Percentiles rank a stretch among this genome's conserved stretches.
These are phyloP conservation scores for Aspergillus hancockii DNA, from an alignment of 495 filamentous ascomycete genomes.

Conservation along the genomic window DNA sequence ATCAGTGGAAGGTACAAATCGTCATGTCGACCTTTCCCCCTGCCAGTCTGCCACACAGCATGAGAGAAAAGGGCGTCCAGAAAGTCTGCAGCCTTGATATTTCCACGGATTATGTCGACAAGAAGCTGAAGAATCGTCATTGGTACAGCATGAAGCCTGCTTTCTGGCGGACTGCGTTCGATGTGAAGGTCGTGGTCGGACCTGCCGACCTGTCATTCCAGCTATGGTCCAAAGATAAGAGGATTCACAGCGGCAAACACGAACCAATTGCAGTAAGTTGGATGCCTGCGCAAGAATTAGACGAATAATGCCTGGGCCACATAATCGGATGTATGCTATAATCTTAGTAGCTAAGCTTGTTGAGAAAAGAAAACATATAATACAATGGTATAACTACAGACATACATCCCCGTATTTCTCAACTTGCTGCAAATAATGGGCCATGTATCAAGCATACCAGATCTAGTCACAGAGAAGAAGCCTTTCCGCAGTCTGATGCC, in stretches of 20 bases:
- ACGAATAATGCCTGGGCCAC: background rate
- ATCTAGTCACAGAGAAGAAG: too few relatives aligned
- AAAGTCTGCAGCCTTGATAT: constrained; percentile 31
- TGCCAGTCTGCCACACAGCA: constrained; percentile 40
- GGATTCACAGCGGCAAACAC: constrained; percentile 44
- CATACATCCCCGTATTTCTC: too few relatives aligned
- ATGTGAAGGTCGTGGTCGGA: constrained; percentile 53
- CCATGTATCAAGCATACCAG: too few relatives aligned
- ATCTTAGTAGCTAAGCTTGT: background rate
- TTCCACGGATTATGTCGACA: constrained; percentile 34
- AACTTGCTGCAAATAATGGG: too few relatives aligned
- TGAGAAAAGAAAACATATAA: background rate
- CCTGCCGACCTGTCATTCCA: constrained; percentile 58
- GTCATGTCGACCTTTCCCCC: constrained; percentile 49
- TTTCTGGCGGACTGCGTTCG: constrained; percentile 51
- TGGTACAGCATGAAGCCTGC: constrained; percentile 43
- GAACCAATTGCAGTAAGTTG: constrained; percentile 53
- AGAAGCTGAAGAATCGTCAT: constrained; percentile 46
- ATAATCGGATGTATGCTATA: background rate
- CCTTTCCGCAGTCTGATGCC: too few relatives aligned
- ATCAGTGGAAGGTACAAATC: constrained; percentile 47
- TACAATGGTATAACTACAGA: too few relatives aligned
- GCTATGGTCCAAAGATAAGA: constrained; percentile 51
- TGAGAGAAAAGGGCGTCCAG: constrained; percentile 34
- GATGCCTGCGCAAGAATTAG: constrained; percentile 29